A percentile compares a stretch with the other conserved stretches of the same genome.
Evolutionary conservation across 306 rosid species (phyloP).

Genomic region (Gastrolobium bilobum): DNA sequence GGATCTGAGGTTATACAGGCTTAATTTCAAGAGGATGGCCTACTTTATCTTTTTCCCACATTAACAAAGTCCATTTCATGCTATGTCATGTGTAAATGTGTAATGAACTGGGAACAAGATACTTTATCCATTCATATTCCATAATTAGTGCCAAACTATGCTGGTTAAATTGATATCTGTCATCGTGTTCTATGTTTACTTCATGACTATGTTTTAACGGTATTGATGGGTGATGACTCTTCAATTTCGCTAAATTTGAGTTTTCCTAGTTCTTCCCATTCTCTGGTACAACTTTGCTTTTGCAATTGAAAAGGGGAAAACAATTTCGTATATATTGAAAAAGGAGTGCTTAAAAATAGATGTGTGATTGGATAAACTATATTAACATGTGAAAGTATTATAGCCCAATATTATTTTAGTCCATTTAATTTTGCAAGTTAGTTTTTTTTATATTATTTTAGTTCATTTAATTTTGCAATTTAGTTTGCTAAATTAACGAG

Average conservation of each 20-base stretch:
- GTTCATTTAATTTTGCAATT: not conserved
- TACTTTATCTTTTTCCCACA: not conserved
- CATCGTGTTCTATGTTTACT: not conserved
- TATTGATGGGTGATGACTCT: no score
- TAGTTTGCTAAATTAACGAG: not conserved
- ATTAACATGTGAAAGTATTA: conserved; percentile 7
- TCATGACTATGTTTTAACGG: conserved; percentile 11
- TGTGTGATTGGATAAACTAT: not conserved
- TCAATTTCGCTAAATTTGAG: no score
- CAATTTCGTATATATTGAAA: not conserved
- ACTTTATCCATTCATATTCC: not conserved
- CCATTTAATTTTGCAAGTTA: not conserved
- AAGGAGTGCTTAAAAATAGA: not conserved
- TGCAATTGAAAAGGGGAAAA: not conserved
- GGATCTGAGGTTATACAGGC: conserved; percentile 1
- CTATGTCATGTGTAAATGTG: not conserved
- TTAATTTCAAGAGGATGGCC: conserved; percentile 14
- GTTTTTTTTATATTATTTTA: not conserved
- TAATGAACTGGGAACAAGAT: not conserved
- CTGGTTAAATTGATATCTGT: not conserved
- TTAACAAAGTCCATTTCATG: not conserved
- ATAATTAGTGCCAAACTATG: not conserved
- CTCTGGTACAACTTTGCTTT: not conserved
- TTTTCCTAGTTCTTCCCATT: not conserved
- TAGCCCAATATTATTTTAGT: not conserved